Base-by-base conservation (phyloP, 345 rosid species). In the Lumnitzera racemosa region DNA sequence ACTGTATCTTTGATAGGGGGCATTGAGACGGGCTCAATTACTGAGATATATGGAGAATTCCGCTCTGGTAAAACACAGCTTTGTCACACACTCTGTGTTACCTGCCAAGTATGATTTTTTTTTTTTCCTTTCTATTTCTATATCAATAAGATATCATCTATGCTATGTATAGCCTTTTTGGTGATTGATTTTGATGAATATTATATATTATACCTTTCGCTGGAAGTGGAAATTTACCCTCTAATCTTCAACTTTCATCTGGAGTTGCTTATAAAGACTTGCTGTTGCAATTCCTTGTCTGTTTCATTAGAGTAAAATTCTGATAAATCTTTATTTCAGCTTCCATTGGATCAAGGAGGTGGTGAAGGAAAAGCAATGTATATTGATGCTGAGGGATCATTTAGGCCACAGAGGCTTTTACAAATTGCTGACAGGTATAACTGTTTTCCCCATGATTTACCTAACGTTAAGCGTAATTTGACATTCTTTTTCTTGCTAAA, bases 291-390 rank as follows among this genome's bases (percentile, higher is more conserved):
- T 3, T 27, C 31, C 31, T 5, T 36, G 65, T 9, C 43, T 36
- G 43, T 53, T 41, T 54, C 27, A 7, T 41, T 11, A 41, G 12
- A 50, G 25, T 23, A 36, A 31, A 1, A 29, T 61, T 51, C 68
- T 61, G 55, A 62, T 54, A 15, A 31, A 11, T 24, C 51, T 36
- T 46, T 23, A 61, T 75, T 65, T 74, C 83, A 86, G 98, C 96
- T 90, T 76, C 99, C 96, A 17, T 67, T 94, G 73, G 97, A 94
- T 83, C 97, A 94, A 88, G 97, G 99, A 58, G 99, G 97, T 1
- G 96, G 97, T 16, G 97, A 90, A 71, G 99, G 99, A 59, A 94
- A 94, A 66, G 95, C 97, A 12, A 83, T 94, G 99, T 94, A 94
- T 76, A 94, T 90, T 31, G 97, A 94, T 81, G 99, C 99, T 0